Conservation (phyloP, 306 rosid genomes). For the Vicia faba region DNA sequence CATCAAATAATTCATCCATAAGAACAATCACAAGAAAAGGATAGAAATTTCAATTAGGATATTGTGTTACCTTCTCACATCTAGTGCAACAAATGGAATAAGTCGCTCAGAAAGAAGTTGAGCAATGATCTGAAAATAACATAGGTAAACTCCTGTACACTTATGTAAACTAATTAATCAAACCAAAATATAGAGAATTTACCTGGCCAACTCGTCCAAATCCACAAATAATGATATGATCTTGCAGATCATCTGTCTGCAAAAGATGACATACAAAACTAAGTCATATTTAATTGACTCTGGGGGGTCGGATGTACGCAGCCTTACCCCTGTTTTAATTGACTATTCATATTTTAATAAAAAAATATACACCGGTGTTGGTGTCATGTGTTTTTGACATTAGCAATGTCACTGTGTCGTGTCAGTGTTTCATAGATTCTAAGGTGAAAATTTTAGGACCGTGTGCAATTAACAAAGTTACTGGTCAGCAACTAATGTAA, state of each 20-base stretch:
- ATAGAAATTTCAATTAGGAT: slow-evolving; percentile 26
- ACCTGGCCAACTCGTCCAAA: slow-evolving; percentile 99
- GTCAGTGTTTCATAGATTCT: background rate
- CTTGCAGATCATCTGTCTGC: slow-evolving; percentile 99
- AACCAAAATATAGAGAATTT: slow-evolving; percentile 23
- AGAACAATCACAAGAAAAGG: slow-evolving; percentile 15
- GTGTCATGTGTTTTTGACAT: background rate
- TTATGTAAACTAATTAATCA: slow-evolving; percentile 7
- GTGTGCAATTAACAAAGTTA: slow-evolving; percentile 32
- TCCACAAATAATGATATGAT: slow-evolving; percentile 95
- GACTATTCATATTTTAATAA: background rate
- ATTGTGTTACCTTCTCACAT: slow-evolving; percentile 82
- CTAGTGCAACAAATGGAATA: slow-evolving; percentile 99
- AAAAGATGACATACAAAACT: slow-evolving; percentile 44
- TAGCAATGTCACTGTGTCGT: background rate
- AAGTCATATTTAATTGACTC: no score
- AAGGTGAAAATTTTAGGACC: slow-evolving; percentile 12
- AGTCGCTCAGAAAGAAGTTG: slow-evolving; percentile 99
- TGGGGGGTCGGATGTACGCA: no score
- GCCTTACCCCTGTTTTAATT: no score
- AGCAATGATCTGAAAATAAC: slow-evolving; percentile 85
- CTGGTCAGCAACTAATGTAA: slow-evolving; percentile 21
- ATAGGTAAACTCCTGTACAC: slow-evolving; percentile 26
- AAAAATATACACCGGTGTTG: background rate
- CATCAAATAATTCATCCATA: slow-evolving; percentile 21